A percentile compares a stretch with the other conserved stretches of the same genome.
Conservation (phyloP, 305 asterid species). For the Solanum hybrid region DNA sequence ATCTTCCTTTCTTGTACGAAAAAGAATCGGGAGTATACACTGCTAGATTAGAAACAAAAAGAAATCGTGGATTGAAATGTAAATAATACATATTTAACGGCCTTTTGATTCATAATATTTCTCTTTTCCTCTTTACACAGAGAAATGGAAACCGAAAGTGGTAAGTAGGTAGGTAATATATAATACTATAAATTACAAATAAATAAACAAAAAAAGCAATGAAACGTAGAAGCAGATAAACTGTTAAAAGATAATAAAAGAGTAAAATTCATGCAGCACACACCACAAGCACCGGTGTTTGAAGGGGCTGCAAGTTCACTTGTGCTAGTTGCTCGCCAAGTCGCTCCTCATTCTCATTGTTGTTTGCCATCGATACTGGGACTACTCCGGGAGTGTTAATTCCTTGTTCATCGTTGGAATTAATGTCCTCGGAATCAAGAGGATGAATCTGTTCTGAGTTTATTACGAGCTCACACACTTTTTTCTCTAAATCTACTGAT, state of each 20-base stretch:
- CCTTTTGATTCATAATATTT: background rate
- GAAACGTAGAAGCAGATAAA: background rate
- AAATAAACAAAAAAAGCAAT: background rate
- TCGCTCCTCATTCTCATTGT: background rate
- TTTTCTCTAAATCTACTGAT: conserved; percentile 7
- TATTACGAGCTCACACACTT: conserved; percentile 9
- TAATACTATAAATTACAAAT: background rate
- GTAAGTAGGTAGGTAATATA: background rate
- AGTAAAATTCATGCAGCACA: conserved; percentile 9
- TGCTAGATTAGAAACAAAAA: background rate
- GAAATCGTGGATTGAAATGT: background rate
- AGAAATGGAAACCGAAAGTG: background rate
- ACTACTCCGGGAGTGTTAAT: background rate
- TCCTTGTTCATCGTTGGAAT: background rate
- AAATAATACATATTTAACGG: background rate
- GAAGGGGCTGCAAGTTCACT: background rate
- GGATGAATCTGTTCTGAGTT: conserved; percentile 22
- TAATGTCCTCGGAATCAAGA: background rate
- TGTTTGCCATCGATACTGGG: background rate
- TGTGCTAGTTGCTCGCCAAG: background rate
- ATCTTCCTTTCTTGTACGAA: background rate
- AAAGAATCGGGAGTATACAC: background rate
- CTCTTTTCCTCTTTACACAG: background rate
- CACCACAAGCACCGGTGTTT: conserved; percentile 14
- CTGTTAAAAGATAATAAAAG: background rate